These are phyloP conservation scores for Gossypium raimondii DNA, from an alignment of 345 rosid genomes.

Conservation along the genomic window DNA sequence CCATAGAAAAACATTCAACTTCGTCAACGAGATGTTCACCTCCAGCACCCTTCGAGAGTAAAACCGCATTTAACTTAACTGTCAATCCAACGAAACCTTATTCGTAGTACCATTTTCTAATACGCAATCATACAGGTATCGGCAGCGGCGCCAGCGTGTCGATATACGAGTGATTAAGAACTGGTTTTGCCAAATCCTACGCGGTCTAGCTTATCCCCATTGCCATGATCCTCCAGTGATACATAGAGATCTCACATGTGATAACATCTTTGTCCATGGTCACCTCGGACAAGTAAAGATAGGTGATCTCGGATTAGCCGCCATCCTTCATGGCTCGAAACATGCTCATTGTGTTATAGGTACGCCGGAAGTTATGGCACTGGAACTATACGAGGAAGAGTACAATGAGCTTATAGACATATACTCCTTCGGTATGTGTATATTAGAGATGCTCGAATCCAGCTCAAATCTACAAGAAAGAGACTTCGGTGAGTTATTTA, in stretches of 20 bases:
- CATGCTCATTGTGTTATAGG: conserved; percentile 92
- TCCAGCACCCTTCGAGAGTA: conserved; percentile 89
- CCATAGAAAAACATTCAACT: no score
- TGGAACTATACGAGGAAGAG: conserved; percentile 87
- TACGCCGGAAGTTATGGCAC: conserved; percentile 99
- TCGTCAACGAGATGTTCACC: conserved; percentile 87
- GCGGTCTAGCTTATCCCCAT: conserved; percentile 63
- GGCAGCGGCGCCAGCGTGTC: conserved; percentile 49
- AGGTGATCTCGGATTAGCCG: conserved; percentile 87
- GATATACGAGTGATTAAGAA: conserved; percentile 71
- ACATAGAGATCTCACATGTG: conserved; percentile 89
- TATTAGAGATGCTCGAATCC: conserved; percentile 84
- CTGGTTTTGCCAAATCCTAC: conserved; percentile 85
- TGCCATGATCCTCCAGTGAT: conserved; percentile 88
- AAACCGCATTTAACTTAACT: neutral
- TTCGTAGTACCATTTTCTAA: neutral
- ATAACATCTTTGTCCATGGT: conserved; percentile 86
- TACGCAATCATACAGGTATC: conserved; percentile 43
- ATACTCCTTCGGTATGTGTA: conserved; percentile 93
- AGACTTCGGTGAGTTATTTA: conserved; percentile 55
- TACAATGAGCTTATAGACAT: conserved; percentile 86
- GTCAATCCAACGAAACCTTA: neutral
- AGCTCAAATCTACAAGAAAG: conserved; percentile 95
- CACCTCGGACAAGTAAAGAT: conserved; percentile 91
- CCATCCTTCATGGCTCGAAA: conserved; percentile 64